These are phyloP conservation scores for Monilinia vaccinii-corymbosi DNA, from an alignment of 2,329 filamentous ascomycete species.

Conservation along the genomic window DNA sequence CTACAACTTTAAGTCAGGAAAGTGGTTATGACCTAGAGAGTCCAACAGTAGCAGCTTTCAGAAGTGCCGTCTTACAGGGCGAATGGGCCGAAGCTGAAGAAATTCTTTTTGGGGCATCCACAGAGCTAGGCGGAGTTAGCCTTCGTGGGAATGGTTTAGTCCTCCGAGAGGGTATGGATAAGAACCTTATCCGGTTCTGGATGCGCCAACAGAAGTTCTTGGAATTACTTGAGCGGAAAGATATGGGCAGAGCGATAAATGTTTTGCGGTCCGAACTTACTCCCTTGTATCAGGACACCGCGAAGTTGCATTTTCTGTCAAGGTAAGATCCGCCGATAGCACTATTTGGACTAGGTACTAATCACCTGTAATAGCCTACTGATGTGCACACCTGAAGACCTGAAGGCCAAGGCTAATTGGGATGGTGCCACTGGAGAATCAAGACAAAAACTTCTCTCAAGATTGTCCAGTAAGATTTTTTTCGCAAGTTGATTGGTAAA, in stretches of 20 bases:
- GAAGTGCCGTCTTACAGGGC: constrained; percentile 69
- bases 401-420: constrained; percentile 72
- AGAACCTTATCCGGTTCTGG: constrained; percentile 74
- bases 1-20: constrained; percentile 63
- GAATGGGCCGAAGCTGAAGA: constrained; percentile 80
- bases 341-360: constrained; percentile 6
- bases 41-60: constrained; percentile 75
- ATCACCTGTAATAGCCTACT: constrained; percentile 50
- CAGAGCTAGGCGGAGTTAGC: constrained; percentile 37
- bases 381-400: constrained; percentile 77
- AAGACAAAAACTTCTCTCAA: constrained; percentile 63
- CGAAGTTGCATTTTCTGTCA: constrained; percentile 72
- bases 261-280: constrained; percentile 86
- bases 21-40: constrained; percentile 86
- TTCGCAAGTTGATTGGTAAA: background rate
- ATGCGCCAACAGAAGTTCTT: constrained; percentile 91
- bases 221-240: constrained; percentile 71
- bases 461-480: constrained; percentile 63
- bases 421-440: constrained; percentile 72
- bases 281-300: constrained; percentile 70
- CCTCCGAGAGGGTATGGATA: constrained; percentile 65
- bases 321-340: constrained; percentile 37
- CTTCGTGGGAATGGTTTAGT: constrained; percentile 52
- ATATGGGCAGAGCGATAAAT: constrained; percentile 63
- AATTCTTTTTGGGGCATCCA: constrained; percentile 52